phyloP scores from a whole-genome alignment of 75 land plant genomes.

The Cryptomeria japonica region DNA sequence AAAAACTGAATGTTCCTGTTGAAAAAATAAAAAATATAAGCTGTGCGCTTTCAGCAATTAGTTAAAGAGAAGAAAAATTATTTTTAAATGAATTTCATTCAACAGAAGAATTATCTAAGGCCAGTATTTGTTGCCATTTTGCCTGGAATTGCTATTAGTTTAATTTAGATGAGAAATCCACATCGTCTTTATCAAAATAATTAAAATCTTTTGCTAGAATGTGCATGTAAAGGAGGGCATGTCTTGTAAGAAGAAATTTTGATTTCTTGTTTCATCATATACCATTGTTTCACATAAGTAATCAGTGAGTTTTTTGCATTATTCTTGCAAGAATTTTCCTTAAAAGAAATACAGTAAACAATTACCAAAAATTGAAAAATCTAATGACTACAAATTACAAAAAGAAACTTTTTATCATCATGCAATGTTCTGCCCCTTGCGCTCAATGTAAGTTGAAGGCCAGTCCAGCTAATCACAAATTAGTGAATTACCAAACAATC shows the following conservation, averaged over 20 bases:
- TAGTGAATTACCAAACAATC: background rate
- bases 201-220: background rate
- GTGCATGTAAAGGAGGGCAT: background rate
- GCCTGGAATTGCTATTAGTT: background rate
- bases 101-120: background rate
- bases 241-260: background rate
- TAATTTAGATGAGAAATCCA: slow-evolving; percentile 5
- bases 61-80: background rate
- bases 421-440: background rate
- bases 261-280: background rate
- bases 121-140: background rate
- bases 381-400: background rate
- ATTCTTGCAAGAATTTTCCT: background rate
- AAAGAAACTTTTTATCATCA: background rate
- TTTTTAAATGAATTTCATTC: background rate
- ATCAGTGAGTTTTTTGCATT: background rate
- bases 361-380: background rate
- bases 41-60: background rate
- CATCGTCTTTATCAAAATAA: background rate
- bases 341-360: background rate
- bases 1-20: slow-evolving; percentile 93
- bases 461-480: background rate
- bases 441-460: background rate
- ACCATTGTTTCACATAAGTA: background rate
- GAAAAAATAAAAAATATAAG: background rate